A percentile compares a stretch with the other conserved stretches of the same genome.
Evolutionary conservation across 2,329 filamentous ascomycete genomes (phyloP).

Genomic region (Sporothrix humicola): DNA sequence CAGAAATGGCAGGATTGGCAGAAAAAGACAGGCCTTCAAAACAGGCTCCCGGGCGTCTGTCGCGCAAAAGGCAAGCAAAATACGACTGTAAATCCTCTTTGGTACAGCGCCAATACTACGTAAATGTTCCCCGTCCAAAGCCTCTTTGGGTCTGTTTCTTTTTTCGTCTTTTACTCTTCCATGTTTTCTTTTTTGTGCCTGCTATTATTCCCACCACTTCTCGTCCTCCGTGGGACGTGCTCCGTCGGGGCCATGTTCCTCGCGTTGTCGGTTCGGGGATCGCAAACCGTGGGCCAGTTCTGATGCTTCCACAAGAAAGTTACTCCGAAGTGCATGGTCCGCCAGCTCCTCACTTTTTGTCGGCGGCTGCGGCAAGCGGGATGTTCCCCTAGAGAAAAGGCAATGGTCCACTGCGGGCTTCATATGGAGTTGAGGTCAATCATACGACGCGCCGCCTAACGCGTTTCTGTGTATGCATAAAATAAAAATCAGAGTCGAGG

Average conservation of each 20-base stretch:
- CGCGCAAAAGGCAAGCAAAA: background rate
- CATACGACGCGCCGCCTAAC: conserved; percentile 8
- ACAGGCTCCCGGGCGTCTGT: background rate
- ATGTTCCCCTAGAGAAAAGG: background rate
- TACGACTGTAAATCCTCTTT: background rate
- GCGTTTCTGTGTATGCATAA: background rate
- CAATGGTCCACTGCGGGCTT: background rate
- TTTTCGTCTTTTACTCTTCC: background rate
- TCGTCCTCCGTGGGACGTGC: too few relatives aligned
- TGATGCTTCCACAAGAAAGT: too few relatives aligned
- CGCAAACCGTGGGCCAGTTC: too few relatives aligned
- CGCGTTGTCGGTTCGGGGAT: too few relatives aligned
- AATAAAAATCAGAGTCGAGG: too few relatives aligned
- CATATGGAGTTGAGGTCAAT: background rate
- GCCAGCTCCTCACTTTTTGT: background rate
- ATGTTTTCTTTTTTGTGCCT: too few relatives aligned
- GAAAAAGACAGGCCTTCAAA: background rate
- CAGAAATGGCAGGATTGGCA: too few relatives aligned
- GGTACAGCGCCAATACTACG: background rate
- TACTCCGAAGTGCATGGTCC: too few relatives aligned
- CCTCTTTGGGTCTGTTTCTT: background rate
- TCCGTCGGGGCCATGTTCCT: too few relatives aligned
- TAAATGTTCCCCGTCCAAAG: background rate
- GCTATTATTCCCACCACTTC: too few relatives aligned
- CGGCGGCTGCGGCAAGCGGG: conserved; percentile 21